Base-by-base conservation (phyloP, 768 basidiomycete species). In the Floccularia luteovirens region DNA sequence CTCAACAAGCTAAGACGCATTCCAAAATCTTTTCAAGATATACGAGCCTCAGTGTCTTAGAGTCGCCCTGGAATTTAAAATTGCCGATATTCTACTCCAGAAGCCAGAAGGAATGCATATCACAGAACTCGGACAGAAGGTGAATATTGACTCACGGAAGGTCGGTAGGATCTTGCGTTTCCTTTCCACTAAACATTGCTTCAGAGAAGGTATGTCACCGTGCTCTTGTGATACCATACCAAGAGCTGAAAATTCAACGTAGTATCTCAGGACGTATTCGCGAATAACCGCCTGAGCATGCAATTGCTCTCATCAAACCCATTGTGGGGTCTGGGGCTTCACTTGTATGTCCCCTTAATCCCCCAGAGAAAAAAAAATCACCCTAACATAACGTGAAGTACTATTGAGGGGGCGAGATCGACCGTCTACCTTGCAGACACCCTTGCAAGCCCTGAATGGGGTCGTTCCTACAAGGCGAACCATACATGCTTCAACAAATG, bases 201-300 rank as follows among this genome's bases (percentile, higher is more conserved):
- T 66, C 47, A 45, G 51, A 23, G 67, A 69, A 58, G 57, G 64
- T 67, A 11, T 10, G 44, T 41, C 30, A 19, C 4, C 16, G 20
- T 17, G 19, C 2, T 14, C 24, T 4, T 19, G 23, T 22, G 6
- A 35, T 19, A n/a, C 38, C 25, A 14, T 17, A 5, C 10, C 10
- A 20, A 8, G 10, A 19, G 5, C 24, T 30, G 11, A 24, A 7
- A n/a, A 31, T 16, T 22, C 10, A 19, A 5, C 30, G 5, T 34
- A 67, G 66, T 68, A 2, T 47, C 49, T 19, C 48, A 48, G 10
- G 56, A 66, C 34, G 60, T 64, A 0, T 70, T 65, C 38, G 60
- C 62, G 2, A 69, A 71, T 40, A 71, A 67, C 45, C 58, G 67
- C 0, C 51, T 72, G 1, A 64, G 62, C 39, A 44, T 62, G 25